Evolutionary conservation across 2,329 filamentous ascomycete genomes (phyloP), one percentile per base, ranked within the genome.

Genomic region (Cercospora nicotianae): DNA sequence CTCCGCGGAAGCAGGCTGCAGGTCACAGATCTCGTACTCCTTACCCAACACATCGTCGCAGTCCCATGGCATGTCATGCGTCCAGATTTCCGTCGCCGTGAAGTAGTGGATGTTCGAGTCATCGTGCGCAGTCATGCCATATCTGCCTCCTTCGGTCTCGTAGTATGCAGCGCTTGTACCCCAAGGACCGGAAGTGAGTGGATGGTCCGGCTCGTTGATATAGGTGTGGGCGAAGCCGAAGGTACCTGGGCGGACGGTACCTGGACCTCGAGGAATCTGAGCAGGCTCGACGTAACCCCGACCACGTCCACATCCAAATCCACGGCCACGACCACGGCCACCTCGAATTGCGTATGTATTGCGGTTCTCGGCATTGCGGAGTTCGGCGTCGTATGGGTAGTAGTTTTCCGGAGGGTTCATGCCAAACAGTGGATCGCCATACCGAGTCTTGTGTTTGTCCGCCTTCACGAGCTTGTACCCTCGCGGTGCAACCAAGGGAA

Each of bases 81-180:
- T n/a, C n/a, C n/a, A n/a, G n/a, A 66, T 13, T 6, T 39, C 23
- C 8, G 48, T 57, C 3, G 45, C 61, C 1, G 64, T 69, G 45
- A 67, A 64, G 28, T 69, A 69, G 42, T 69, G 64, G n/a, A 58
- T 67, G 3, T 57, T 16, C 1, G 23, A 16, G 6, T 69, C 67
- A n/a, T 69, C 61, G 2, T 63, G 51, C 0, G 64, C 67, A 9
- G 42, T 62, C 61, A 67, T 69, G 45, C 45, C 45, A 5, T 51
- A 51, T 12, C 18, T 51, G 8, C 18, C 18, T 20, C 18, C 18
- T 20, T 23, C 18, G 2, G 7, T 10, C 7, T 1, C 31, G 31
- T 33, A 2, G 31, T 33, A 33, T 3, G 12, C 31, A 12, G 2
- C 31, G 3, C 31, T 36, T 12, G 5, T 36, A 4, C 33, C 33